A percentile compares a stretch with the other conserved stretches of the same genome.
These are phyloP conservation scores for Thuja plicata DNA, from an alignment of 83 land plant genomes.

Conservation along the genomic window DNA sequence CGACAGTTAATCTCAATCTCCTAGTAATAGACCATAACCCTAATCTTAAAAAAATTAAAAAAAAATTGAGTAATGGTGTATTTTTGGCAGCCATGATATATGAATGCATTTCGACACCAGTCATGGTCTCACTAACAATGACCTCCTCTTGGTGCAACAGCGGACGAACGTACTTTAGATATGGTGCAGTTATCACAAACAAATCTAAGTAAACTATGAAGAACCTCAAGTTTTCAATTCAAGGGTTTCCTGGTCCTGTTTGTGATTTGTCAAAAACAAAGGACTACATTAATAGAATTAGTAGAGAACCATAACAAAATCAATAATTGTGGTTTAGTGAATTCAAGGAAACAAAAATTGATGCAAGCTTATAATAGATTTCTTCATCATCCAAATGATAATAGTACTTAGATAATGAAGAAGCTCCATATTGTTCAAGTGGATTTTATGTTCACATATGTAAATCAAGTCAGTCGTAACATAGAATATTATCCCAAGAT, in stretches of 20 bases:
- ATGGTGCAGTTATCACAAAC: constrained; percentile 54
- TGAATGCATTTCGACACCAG: constrained; percentile 11
- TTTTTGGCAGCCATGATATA: background rate
- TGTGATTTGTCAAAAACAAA: constrained; percentile 63
- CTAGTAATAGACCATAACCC: background rate
- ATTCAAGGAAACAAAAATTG: too few species aligned
- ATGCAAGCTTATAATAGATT: too few species aligned
- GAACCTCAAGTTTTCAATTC: constrained; percentile 41
- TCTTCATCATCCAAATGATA: too few species aligned
- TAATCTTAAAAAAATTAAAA: background rate
- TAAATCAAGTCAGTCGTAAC: too few species aligned
- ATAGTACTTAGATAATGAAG: too few species aligned
- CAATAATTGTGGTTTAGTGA: too few species aligned
- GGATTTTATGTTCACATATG: too few species aligned
- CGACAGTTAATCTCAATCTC: background rate
- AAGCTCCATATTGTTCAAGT: too few species aligned
- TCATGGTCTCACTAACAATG: constrained; percentile 37
- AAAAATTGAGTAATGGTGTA: background rate
- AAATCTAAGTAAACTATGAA: constrained; percentile 49
- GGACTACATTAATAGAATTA: constrained; percentile 21
- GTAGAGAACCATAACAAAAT: too few species aligned
- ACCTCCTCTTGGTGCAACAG: constrained; percentile 53
- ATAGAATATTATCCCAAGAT: too few species aligned
- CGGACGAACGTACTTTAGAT: constrained; percentile 61
- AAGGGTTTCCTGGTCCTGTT: constrained; percentile 58